Conservation (phyloP, 2,329 filamentous ascomycete species). For the Rasamsonia emersonii region DNA sequence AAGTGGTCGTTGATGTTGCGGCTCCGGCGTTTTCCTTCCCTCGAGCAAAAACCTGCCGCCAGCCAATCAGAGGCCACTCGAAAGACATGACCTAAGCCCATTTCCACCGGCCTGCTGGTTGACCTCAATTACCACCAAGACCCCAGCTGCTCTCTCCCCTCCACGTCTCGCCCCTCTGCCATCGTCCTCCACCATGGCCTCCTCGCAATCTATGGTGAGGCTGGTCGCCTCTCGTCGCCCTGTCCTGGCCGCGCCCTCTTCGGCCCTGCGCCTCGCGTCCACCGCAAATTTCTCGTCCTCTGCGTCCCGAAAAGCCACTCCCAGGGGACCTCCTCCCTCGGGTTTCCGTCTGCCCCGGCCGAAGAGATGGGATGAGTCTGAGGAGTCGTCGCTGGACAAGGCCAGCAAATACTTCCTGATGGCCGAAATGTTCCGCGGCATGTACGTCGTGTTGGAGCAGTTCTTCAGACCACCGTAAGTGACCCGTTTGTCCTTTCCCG, state of each 20-base stretch:
- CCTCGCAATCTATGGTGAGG: slow-evolving; percentile 35
- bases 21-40: slow-evolving; percentile 17
- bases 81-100: slow-evolving; percentile 34
- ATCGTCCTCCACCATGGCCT: slow-evolving; percentile 31
- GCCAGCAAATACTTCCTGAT: slow-evolving; percentile 91
- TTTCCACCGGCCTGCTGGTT: slow-evolving; percentile 15
- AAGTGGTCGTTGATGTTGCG: slow-evolving; percentile 17
- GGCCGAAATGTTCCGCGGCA: slow-evolving; percentile 91
- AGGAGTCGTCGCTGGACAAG: slow-evolving; percentile 70
- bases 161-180: slow-evolving; percentile 9
- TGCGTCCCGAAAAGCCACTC: slow-evolving; percentile 55
- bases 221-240: slow-evolving; percentile 35
- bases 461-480: slow-evolving; percentile 97
- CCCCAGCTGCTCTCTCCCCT: slow-evolving; percentile 8
- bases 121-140: slow-evolving; percentile 10
- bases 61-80: slow-evolving; percentile 30
- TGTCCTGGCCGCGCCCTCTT: slow-evolving; percentile 19
- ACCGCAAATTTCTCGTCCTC: slow-evolving; percentile 55
- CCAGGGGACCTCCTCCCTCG: slow-evolving; percentile 66
- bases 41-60: slow-evolving; percentile 25
- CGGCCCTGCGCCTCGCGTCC: slow-evolving; percentile 33
- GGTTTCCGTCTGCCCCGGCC: slow-evolving; percentile 70
- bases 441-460: slow-evolving; percentile 97
- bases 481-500: slow-evolving; percentile 5
- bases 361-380: slow-evolving; percentile 70